These are phyloP conservation scores for Colletotrichum euphorbiae DNA, from an alignment of 2,329 filamentous ascomycete species.

Conservation along the genomic window DNA sequence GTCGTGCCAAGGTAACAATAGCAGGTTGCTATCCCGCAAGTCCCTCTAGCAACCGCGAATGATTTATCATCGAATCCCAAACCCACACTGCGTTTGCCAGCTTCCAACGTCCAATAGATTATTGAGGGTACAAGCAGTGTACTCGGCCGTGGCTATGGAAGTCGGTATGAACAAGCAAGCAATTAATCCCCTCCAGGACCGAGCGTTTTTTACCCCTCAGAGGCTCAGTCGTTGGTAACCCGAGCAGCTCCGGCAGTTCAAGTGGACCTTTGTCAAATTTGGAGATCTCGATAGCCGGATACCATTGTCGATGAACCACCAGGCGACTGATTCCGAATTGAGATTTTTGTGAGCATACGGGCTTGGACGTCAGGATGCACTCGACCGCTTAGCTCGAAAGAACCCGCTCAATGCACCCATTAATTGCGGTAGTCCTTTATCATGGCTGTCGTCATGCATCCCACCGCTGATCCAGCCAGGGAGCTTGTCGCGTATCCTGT, in stretches of 20 bases:
- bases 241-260: neutral
- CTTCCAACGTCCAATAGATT: too few relatives aligned
- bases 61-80: too few relatives aligned
- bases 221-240: too few relatives aligned
- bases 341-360: neutral
- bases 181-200: too few relatives aligned
- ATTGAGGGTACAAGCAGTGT: too few relatives aligned
- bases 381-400: conserved; percentile 64
- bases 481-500: conserved; percentile 81
- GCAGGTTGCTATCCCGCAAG: too few relatives aligned
- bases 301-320: neutral
- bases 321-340: neutral
- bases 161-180: too few relatives aligned
- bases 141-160: too few relatives aligned
- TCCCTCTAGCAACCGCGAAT: too few relatives aligned
- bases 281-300: conserved; percentile 3
- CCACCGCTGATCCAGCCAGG: conserved; percentile 89
- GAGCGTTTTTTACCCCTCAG: too few relatives aligned
- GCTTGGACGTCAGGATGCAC: conserved; percentile 39
- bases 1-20: too few relatives aligned
- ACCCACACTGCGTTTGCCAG: too few relatives aligned
- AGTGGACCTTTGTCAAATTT: neutral
- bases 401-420: conserved; percentile 70
- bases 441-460: conserved; percentile 63
- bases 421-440: conserved; percentile 65